Evolutionary conservation across 2,329 filamentous ascomycete genomes (phyloP), one percentile per base, ranked within the genome.

Genomic region (Didymella glomerata): DNA sequence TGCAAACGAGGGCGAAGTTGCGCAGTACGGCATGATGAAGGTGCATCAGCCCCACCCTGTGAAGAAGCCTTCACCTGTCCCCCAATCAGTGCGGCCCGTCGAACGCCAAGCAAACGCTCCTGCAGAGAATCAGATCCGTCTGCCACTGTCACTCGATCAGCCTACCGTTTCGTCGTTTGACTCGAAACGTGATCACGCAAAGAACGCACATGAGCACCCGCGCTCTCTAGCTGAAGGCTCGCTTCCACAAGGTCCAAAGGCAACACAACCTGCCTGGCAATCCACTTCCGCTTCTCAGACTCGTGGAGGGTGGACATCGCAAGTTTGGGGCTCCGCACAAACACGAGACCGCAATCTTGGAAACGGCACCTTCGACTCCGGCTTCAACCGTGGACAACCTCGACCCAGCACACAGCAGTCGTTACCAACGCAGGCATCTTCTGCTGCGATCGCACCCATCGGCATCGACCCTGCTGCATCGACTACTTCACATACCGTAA

Each of bases 281-380:
- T 54, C 68, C 25, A 61, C 68, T 25, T 61, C 73, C 41, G 62
- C 68, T 32, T 62, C 66, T 47, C 71, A 69, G 49, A 61, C 67
- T 57, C 67, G 69, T 46, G 50, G 45, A 34, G 59, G 66, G 54
- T 75, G 74, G 74, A 68, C 67, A 27, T 71, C 70, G 47, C 91
- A 89, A 70, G 88, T 93, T 18, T 93, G 90, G 90, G 90, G 88
- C 18, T 86, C 89, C 42, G 88, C 88, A n/a, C 86, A 72, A 58
- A 60, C 86, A 54, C 88, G 85, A 67, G 88, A 91, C 65, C 84
- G 88, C 53, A 88, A 86, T 11, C 86, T 93, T 20, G 90, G 90
- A 3, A 93, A 93, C 73, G 90, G 90, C 42, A 92, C 90, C 0
- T 93, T 93, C 69, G 87, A 85, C 56, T 82, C 86, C 13, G 86